A percentile compares a stretch with the other conserved stretches of the same genome.
phyloP scores from a whole-genome alignment of 352 stramenopile species.

The Phytophthora multivora region DNA sequence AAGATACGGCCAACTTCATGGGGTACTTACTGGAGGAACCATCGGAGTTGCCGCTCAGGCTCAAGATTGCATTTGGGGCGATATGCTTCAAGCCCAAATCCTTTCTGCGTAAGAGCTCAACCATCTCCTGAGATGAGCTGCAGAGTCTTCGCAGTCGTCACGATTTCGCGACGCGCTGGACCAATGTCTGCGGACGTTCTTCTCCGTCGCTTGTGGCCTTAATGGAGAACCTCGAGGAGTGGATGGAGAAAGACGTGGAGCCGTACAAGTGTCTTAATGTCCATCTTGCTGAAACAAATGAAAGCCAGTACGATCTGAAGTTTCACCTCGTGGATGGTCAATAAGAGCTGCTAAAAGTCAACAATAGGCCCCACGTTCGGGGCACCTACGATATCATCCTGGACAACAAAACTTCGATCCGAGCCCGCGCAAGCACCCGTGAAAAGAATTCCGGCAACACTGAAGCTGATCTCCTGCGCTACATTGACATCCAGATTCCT shows the following conservation, averaged over 20 bases:
- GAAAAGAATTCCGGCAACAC: background rate
- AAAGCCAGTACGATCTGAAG: background rate
- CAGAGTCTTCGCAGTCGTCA: background rate
- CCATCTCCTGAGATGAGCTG: background rate
- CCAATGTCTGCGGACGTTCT: background rate
- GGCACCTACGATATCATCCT: conserved; percentile 5
- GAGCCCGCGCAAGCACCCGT: background rate
- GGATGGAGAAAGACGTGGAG: background rate
- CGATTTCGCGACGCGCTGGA: background rate
- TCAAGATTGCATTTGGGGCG: background rate
- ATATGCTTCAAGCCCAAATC: background rate
- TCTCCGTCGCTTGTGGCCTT: background rate
- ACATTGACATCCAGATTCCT: conserved; percentile 1
- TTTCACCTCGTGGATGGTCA: background rate
- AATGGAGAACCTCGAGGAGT: background rate
- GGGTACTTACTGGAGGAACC: background rate
- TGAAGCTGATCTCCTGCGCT: conserved; percentile 6
- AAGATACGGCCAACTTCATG: background rate
- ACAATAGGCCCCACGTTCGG: background rate
- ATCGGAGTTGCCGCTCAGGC: background rate
- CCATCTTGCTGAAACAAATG: background rate
- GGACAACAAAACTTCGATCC: conserved; percentile 7
- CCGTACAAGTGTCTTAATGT: background rate
- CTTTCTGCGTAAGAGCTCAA: background rate
- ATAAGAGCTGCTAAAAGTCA: conserved; percentile 1